Conservation (phyloP, 2,329 filamentous ascomycete genomes). For the Verticillium nonalfalfae region DNA sequence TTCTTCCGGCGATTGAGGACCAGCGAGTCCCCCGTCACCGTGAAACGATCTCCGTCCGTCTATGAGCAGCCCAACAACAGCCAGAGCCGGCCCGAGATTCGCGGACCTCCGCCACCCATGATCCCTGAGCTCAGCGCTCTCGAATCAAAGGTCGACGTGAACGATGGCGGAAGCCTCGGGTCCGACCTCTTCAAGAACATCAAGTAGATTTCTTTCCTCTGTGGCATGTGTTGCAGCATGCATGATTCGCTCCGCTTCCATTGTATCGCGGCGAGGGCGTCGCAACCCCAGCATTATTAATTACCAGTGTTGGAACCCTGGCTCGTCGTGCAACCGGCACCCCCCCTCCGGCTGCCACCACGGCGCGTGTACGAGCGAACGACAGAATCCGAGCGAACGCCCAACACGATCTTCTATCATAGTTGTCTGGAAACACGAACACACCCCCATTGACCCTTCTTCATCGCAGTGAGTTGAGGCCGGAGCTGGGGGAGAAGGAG, state of each 20-base stretch:
- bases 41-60: slow-evolving; percentile 35
- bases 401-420: slow-evolving; percentile 10
- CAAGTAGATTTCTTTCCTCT: slow-evolving; percentile 29
- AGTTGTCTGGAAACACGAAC: slow-evolving; percentile 1
- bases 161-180: slow-evolving; percentile 38
- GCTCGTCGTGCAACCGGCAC: background rate
- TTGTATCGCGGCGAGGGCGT: background rate
- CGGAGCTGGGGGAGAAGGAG: slow-evolving; percentile 8
- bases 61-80: slow-evolving; percentile 26
- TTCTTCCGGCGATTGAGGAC: slow-evolving; percentile 52
- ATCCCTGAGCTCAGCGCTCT: slow-evolving; percentile 52
- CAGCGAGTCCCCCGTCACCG: slow-evolving; percentile 21
- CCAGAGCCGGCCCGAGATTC: slow-evolving; percentile 22
- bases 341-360: background rate
- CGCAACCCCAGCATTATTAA: background rate
- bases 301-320: background rate
- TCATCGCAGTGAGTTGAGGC: slow-evolving; percentile 13
- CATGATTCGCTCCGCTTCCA: background rate
- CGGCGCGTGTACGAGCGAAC: slow-evolving; percentile 12
- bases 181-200: slow-evolving; percentile 54
- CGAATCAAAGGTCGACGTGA: slow-evolving; percentile 39
- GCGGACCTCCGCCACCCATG: slow-evolving; percentile 52
- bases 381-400: slow-evolving; percentile 12
- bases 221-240: background rate
- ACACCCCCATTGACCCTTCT: slow-evolving; percentile 12